Conservation (phyloP, 1,284 basidiomycete genomes). For the Vanrija sp. region DNA sequence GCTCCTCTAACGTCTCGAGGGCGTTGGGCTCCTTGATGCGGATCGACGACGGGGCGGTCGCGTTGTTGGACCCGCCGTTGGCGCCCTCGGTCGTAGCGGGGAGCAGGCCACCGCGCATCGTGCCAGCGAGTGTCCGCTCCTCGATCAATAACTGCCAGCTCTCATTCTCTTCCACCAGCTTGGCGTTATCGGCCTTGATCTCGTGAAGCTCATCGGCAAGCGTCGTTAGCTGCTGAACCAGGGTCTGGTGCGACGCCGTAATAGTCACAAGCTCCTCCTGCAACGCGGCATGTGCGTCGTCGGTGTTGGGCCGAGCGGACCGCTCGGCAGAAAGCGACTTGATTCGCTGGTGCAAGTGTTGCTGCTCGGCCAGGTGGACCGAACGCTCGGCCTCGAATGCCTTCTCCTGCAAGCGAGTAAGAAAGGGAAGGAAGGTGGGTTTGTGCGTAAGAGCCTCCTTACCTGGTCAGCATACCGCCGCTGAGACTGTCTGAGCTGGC, state of each 20-base stretch:
- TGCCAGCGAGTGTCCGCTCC: conserved; percentile 80
- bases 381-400: conserved; percentile 43
- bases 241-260: conserved; percentile 32
- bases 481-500: conserved; percentile 27
- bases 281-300: conserved; percentile 17
- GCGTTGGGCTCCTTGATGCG: conserved; percentile 5
- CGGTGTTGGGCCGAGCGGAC: conserved; percentile 3
- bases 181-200: conserved; percentile 27
- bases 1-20: conserved; percentile 34
- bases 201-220: conserved; percentile 36
- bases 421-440: background rate
- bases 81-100: background rate
- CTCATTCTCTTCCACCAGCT: conserved; percentile 75
- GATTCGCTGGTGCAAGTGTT: conserved; percentile 33
- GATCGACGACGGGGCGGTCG: background rate
- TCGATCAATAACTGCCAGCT: conserved; percentile 86
- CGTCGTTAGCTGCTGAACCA: conserved; percentile 36
- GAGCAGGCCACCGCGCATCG: conserved; percentile 57
- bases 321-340: conserved; percentile 19
- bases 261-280: conserved; percentile 41
- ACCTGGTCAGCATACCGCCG: conserved; percentile 43
- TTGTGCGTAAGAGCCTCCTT: conserved; percentile 8
- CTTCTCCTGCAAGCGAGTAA: conserved; percentile 29
- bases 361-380: conserved; percentile 38
- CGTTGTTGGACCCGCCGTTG: no score